Percentiles rank a stretch among this genome's conserved stretches.
Conservation (phyloP, 208 protist genomes). For the Acanthamoeba polyphaga region DNA sequence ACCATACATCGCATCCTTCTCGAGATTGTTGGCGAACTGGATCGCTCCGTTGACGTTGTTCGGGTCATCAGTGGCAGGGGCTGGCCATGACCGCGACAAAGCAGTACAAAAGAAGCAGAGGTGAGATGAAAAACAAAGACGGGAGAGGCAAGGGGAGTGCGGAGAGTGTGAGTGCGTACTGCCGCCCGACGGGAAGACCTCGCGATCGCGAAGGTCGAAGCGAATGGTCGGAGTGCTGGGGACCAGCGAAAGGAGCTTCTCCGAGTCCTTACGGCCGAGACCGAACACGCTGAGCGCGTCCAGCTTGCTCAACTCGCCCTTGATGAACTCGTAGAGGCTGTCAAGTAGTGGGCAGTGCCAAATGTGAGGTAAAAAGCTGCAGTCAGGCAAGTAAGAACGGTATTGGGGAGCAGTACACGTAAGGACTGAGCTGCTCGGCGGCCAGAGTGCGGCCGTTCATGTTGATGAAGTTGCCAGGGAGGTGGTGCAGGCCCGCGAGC, state of each 20-base stretch:
- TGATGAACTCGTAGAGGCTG: constrained; percentile 53
- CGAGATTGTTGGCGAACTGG: constrained; percentile 92
- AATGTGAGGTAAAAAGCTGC: not conserved
- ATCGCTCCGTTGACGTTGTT: constrained; percentile 78
- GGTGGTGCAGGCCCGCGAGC: not conserved
- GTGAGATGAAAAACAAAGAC: not conserved
- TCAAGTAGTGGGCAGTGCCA: not conserved
- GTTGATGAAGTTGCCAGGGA: not conserved
- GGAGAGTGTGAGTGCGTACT: not conserved
- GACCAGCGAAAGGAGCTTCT: constrained; percentile 27
- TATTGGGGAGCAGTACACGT: not conserved
- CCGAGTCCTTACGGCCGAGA: not conserved
- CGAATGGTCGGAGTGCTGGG: not conserved
- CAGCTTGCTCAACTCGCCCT: not conserved
- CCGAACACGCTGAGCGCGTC: not conserved
- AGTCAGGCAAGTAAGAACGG: not conserved
- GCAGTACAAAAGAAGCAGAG: not conserved
- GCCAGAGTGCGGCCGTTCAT: not conserved
- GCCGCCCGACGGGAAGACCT: not conserved
- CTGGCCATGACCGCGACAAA: not conserved
- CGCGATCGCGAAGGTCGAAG: constrained; percentile 44
- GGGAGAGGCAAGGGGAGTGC: not conserved
- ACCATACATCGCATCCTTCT: constrained; percentile 88
- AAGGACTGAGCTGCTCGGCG: not conserved
- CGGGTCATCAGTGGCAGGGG: not conserved